phyloP scores from a whole-genome alignment of 805 yeast genomes.

The Saturnispora bothae region DNA sequence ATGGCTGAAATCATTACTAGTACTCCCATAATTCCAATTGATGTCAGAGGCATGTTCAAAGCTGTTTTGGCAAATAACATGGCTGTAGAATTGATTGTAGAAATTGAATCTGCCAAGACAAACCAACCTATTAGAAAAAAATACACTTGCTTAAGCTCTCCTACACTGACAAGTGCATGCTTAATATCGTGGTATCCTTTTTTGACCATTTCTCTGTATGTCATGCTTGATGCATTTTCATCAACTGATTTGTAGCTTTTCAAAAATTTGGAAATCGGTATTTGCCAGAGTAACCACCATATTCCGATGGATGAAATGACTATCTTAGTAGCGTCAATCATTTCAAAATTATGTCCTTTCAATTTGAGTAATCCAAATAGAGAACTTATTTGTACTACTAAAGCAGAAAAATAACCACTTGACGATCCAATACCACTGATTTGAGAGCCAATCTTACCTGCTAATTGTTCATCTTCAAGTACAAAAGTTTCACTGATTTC shows the following conservation, averaged over 20 bases:
- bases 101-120: conserved; percentile 60
- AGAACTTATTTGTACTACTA: conserved; percentile 53
- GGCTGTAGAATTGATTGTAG: conserved; percentile 74
- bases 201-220: conserved; percentile 5
- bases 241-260: conserved; percentile 9
- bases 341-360: conserved; percentile 11
- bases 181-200: conserved; percentile 54
- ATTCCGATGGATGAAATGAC: conserved; percentile 57
- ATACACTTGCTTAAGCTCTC: conserved; percentile 52
- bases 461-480: conserved; percentile 1
- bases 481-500: not conserved
- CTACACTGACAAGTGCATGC: conserved; percentile 48
- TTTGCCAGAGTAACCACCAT: conserved; percentile 70
- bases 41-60: conserved; percentile 55
- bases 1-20: conserved; percentile 60
- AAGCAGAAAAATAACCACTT: conserved; percentile 57
- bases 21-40: conserved; percentile 54
- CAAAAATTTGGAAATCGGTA: conserved; percentile 45
- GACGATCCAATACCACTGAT: conserved; percentile 66
- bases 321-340: conserved; percentile 37
- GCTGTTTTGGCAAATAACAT: conserved; percentile 66
- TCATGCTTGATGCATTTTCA: not conserved
- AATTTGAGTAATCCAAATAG: conserved; percentile 31
- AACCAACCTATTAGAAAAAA: conserved; percentile 67
- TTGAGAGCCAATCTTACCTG: conserved; percentile 35